phyloP scores from a whole-genome alignment of 306 rosid species.

The Neltuma alba region DNA sequence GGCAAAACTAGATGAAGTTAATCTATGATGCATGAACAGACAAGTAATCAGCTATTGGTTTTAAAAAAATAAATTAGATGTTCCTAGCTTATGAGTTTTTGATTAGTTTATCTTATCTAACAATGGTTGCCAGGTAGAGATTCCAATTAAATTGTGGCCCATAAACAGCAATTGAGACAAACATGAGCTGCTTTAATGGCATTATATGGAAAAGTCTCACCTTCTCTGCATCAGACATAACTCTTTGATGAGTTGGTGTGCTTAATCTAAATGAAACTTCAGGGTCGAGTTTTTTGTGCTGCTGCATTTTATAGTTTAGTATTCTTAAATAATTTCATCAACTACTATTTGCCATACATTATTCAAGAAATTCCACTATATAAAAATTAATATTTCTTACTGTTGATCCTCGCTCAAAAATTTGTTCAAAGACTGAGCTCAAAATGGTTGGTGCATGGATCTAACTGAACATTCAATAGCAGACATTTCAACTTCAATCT shows the following conservation, averaged over 20 bases:
- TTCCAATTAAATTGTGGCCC: constrained; percentile 29
- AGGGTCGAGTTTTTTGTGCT: not conserved
- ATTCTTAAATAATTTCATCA: not conserved
- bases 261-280: constrained; percentile 1
- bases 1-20: not conserved
- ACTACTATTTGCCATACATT: not conserved
- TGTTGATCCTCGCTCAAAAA: not conserved
- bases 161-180: constrained; percentile 28
- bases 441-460: constrained; percentile 3
- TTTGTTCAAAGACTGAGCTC: not conserved
- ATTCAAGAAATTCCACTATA: not conserved
- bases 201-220: not conserved
- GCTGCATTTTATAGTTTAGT: not conserved
- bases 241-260: constrained; percentile 31
- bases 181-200: constrained; percentile 29
- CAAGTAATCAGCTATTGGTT: not conserved
- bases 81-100: not conserved
- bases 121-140: constrained; percentile 3
- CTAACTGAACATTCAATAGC: not conserved
- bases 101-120: not conserved
- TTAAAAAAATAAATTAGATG: not conserved
- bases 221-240: not conserved
- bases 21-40: constrained; percentile 8
- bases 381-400: not conserved
- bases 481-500: not conserved